Evolutionary conservation across 2,329 filamentous ascomycete species (phyloP).

Genomic region (Cercospora sesami): DNA sequence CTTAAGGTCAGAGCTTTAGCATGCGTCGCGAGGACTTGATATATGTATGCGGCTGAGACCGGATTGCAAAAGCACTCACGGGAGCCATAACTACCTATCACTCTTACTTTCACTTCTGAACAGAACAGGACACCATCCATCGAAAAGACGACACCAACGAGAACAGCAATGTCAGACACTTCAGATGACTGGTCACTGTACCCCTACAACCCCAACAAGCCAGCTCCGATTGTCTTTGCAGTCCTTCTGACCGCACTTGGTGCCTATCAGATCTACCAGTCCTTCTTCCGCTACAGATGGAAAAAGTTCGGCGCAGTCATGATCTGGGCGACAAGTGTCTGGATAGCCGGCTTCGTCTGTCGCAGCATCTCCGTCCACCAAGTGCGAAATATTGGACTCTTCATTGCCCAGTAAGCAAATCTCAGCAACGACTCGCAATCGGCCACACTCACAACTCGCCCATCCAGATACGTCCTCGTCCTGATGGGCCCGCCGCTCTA

Average conservation of each 20-base stretch:
- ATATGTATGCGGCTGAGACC: background rate
- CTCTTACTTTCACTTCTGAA: background rate
- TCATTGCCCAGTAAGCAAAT: slow-evolving; percentile 42
- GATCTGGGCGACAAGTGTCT: slow-evolving; percentile 33
- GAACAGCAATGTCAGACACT: slow-evolving; percentile 7
- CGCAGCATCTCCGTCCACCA: slow-evolving; percentile 56
- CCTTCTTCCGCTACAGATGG: slow-evolving; percentile 38
- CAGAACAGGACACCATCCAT: background rate
- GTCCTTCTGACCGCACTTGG: slow-evolving; percentile 51
- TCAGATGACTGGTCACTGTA: slow-evolving; percentile 30
- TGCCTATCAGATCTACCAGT: slow-evolving; percentile 56
- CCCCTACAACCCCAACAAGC: slow-evolving; percentile 52
- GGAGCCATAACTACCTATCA: background rate
- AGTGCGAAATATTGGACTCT: slow-evolving; percentile 45
- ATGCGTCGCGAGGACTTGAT: background rate
- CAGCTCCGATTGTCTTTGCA: slow-evolving; percentile 56
- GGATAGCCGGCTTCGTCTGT: slow-evolving; percentile 55
- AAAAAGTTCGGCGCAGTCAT: slow-evolving; percentile 31
- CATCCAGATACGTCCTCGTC: slow-evolving; percentile 37
- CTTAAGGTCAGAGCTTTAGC: background rate
- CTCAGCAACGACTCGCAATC: too few species aligned
- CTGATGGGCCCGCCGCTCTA: slow-evolving; percentile 56
- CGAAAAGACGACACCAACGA: background rate
- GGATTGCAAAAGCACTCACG: background rate
- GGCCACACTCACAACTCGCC: background rate